phyloP scores from a whole-genome alignment of 2,329 filamentous ascomycete species.

The Nothopassalora personata region DNA sequence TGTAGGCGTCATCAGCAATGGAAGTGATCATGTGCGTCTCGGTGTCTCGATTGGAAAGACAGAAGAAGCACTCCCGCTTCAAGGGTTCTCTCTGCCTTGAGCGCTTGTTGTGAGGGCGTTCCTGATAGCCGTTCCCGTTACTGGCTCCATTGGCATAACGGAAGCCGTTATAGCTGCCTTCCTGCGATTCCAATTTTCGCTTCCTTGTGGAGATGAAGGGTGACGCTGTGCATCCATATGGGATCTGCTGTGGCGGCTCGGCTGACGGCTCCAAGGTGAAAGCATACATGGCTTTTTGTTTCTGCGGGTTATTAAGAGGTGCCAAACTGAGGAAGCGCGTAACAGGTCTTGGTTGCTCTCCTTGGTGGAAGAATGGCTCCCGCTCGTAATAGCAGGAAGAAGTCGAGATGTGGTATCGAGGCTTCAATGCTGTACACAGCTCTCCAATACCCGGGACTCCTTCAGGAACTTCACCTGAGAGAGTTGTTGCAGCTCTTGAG shows the following conservation, averaged over 20 bases:
- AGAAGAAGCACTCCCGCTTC: conserved; percentile 83
- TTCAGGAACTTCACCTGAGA: conserved; percentile 35
- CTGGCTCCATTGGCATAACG: conserved; percentile 48
- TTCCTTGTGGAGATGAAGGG: conserved; percentile 62
- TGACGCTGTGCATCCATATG: conserved; percentile 67
- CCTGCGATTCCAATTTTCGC: conserved; percentile 35
- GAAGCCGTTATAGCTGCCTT: conserved; percentile 28
- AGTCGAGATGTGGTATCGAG: conserved; percentile 82
- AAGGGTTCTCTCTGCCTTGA: conserved; percentile 33
- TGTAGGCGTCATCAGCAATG: conserved; percentile 79
- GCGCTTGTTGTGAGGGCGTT: conserved; percentile 33
- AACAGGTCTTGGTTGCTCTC: conserved; percentile 45
- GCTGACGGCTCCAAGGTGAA: conserved; percentile 52
- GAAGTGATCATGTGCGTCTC: conserved; percentile 84
- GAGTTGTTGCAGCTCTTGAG: conserved; percentile 9
- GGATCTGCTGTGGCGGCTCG: conserved; percentile 56
- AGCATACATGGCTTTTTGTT: conserved; percentile 76
- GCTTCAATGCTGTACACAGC: conserved; percentile 71
- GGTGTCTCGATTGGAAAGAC: conserved; percentile 77
- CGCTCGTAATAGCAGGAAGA: conserved; percentile 78
- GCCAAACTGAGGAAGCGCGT: conserved; percentile 92
- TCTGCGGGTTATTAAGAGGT: conserved; percentile 65
- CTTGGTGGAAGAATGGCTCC: conserved; percentile 77
- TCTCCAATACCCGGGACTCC: conserved; percentile 59
- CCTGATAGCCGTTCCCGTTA: conserved; percentile 39